A percentile compares a stretch with the other conserved stretches of the same genome.
These are phyloP conservation scores for Cercospora sojina DNA, from an alignment of 2,329 filamentous ascomycete genomes.

Conservation along the genomic window DNA sequence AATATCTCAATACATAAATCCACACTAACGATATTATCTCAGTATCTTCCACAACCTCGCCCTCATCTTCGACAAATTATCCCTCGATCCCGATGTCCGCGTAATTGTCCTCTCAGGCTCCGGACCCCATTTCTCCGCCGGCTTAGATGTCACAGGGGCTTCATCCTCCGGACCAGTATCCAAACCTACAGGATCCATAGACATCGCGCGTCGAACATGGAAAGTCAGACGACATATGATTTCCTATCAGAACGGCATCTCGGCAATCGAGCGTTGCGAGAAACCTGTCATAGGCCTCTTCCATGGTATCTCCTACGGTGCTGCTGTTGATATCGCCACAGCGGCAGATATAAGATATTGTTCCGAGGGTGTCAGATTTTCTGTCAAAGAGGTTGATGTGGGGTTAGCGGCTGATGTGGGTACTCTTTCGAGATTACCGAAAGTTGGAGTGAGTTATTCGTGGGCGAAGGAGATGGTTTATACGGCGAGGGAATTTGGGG, in stretches of 20 bases:
- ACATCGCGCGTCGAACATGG: slow-evolving; percentile 25
- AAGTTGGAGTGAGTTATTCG: slow-evolving; percentile 65
- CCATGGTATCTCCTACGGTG: slow-evolving; percentile 73
- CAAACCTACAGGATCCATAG: slow-evolving; percentile 11
- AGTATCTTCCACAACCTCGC: slow-evolving; percentile 83
- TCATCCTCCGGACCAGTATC: slow-evolving; percentile 16
- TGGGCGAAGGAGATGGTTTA: slow-evolving; percentile 78
- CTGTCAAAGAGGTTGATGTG: slow-evolving; percentile 80
- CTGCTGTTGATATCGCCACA: slow-evolving; percentile 68
- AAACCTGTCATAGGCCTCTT: slow-evolving; percentile 82
- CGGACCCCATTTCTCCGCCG: slow-evolving; percentile 80
- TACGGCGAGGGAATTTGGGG: slow-evolving; percentile 65
- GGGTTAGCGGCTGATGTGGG: slow-evolving; percentile 78
- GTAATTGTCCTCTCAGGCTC: slow-evolving; percentile 76
- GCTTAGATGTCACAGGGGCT: slow-evolving; percentile 60
- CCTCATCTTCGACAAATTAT: slow-evolving; percentile 68
- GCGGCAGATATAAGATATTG: slow-evolving; percentile 70
- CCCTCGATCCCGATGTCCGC: slow-evolving; percentile 68
- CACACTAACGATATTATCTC: slow-evolving; percentile 11
- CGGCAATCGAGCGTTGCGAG: slow-evolving; percentile 75
- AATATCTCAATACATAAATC: background rate
- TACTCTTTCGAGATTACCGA: slow-evolving; percentile 69
- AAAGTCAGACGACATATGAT: slow-evolving; percentile 63
- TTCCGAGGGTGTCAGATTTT: slow-evolving; percentile 57
- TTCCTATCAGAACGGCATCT: slow-evolving; percentile 77